Evolutionary conservation across 352 stramenopile genomes (phyloP).

Genomic region (Phytophthora palmivora): DNA sequence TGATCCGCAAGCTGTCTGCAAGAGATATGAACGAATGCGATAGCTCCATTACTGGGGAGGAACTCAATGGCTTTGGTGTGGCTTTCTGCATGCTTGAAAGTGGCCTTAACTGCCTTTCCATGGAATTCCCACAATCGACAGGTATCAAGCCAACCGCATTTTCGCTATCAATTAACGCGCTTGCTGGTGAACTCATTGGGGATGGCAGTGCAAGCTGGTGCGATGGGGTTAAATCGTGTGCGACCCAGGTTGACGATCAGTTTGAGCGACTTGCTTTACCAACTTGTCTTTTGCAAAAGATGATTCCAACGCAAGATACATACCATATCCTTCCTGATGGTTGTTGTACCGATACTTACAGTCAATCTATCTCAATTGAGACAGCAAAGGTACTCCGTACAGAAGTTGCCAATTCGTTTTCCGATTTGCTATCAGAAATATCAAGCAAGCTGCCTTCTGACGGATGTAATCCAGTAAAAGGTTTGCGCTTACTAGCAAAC

Average conservation of each 20-base stretch:
- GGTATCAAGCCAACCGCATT: conserved; percentile 27
- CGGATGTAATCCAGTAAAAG: conserved; percentile 32
- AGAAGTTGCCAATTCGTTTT: conserved; percentile 42
- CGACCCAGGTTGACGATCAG: conserved; percentile 34
- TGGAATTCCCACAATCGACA: conserved; percentile 30
- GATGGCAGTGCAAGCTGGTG: conserved; percentile 16
- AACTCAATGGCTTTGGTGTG: conserved; percentile 63
- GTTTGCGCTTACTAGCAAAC: conserved; percentile 44
- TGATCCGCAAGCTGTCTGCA: conserved; percentile 50
- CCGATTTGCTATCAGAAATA: conserved; percentile 49
- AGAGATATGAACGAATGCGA: conserved; percentile 32
- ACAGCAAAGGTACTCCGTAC: conserved; percentile 28
- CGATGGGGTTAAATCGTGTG: conserved; percentile 22
- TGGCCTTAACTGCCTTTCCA: conserved; percentile 30
- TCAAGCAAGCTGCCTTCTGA: conserved; percentile 40
- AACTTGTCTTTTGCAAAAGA: conserved; percentile 20
- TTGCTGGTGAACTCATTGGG: conserved; percentile 4
- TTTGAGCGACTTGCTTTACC: conserved; percentile 45
- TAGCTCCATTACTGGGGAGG: conserved; percentile 25
- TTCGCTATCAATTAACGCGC: conserved; percentile 27
- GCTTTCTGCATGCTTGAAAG: conserved; percentile 56
- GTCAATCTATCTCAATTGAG: conserved; percentile 48
- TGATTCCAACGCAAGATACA: conserved; percentile 30
- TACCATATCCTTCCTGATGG: conserved; percentile 22
- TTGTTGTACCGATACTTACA: conserved; percentile 12